phyloP scores from a whole-genome alignment of 1,284 basidiomycete genomes.

The Exobasidium rhododendri region DNA sequence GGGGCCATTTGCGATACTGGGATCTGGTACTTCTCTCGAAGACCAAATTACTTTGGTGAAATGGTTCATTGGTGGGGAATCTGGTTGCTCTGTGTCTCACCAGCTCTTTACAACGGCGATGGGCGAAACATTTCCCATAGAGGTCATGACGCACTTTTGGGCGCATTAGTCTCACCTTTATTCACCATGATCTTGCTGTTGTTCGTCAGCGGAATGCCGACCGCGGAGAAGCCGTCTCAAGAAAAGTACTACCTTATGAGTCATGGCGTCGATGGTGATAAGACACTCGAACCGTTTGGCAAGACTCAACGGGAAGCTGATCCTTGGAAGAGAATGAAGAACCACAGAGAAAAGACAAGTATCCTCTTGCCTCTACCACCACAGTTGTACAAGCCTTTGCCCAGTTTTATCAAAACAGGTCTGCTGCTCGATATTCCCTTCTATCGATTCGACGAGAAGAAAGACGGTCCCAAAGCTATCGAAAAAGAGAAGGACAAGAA shows the following conservation, averaged over 20 bases:
- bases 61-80: conserved; percentile 56
- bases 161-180: conserved; percentile 43
- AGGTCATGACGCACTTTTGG: conserved; percentile 34
- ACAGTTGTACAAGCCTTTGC: conserved; percentile 62
- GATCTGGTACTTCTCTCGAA: conserved; percentile 49
- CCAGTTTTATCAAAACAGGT: conserved; percentile 62
- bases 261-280: conserved; percentile 54
- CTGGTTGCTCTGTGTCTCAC: conserved; percentile 29
- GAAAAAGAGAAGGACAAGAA: conserved; percentile 15
- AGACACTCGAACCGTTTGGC: conserved; percentile 24
- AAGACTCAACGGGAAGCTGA: conserved; percentile 36
- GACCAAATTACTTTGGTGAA: conserved; percentile 76
- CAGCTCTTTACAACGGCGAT: conserved; percentile 21
- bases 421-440: conserved; percentile 62
- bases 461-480: conserved; percentile 33
- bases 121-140: conserved; percentile 9
- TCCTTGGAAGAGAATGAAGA: conserved; percentile 42
- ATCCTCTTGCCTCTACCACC: conserved; percentile 68
- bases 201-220: conserved; percentile 68
- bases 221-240: conserved; percentile 69
- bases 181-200: conserved; percentile 42
- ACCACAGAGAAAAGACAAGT: conserved; percentile 59
- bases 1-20: conserved; percentile 43
- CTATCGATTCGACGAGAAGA: conserved; percentile 46
- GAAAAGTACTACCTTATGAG: conserved; percentile 66